A percentile compares a stretch with the other conserved stretches of the same genome.
phyloP scores from a whole-genome alignment of 352 stramenopile genomes.

The Peronospora farinosa region DNA sequence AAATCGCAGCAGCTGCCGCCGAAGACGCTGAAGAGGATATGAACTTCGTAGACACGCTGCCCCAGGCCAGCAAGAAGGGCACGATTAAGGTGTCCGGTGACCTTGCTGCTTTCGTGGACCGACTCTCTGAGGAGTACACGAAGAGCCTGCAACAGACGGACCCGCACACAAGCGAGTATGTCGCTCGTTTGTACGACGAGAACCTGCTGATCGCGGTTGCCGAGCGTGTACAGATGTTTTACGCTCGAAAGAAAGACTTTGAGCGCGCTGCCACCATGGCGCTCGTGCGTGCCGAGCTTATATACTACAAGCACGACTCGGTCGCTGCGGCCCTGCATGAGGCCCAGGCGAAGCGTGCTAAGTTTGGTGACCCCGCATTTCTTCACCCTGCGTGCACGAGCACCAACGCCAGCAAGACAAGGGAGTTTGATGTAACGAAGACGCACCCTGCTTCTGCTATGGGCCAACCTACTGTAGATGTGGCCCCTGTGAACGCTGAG shows the following conservation, averaged over 20 bases:
- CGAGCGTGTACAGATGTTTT: slow-evolving; percentile 88
- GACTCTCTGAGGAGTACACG: slow-evolving; percentile 96
- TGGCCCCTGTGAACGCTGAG: slow-evolving; percentile 54
- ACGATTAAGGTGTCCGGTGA: slow-evolving; percentile 87
- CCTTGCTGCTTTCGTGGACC: slow-evolving; percentile 85
- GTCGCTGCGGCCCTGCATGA: slow-evolving; percentile 80
- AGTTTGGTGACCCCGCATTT: slow-evolving; percentile 79
- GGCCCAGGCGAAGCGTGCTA: slow-evolving; percentile 71
- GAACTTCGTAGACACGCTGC: slow-evolving; percentile 72
- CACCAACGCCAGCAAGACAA: slow-evolving; percentile 32
- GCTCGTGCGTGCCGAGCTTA: slow-evolving; percentile 90
- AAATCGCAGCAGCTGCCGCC: slow-evolving; percentile 29
- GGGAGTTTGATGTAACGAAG: slow-evolving; percentile 49
- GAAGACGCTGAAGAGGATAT: slow-evolving; percentile 85
- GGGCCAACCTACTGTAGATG: slow-evolving; percentile 68
- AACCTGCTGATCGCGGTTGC: slow-evolving; percentile 85
- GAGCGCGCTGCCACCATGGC: slow-evolving; percentile 83
- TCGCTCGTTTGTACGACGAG: slow-evolving; percentile 91
- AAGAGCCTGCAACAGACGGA: slow-evolving; percentile 96
- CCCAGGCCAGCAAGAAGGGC: slow-evolving; percentile 62
- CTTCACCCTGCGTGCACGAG: slow-evolving; percentile 86
- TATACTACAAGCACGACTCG: slow-evolving; percentile 96
- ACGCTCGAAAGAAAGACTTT: slow-evolving; percentile 67
- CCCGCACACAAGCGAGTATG: slow-evolving; percentile 94
- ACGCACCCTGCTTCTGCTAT: slow-evolving; percentile 69